Base-by-base conservation (phyloP, 257 asterid species). In the Ballota nigra region DNA sequence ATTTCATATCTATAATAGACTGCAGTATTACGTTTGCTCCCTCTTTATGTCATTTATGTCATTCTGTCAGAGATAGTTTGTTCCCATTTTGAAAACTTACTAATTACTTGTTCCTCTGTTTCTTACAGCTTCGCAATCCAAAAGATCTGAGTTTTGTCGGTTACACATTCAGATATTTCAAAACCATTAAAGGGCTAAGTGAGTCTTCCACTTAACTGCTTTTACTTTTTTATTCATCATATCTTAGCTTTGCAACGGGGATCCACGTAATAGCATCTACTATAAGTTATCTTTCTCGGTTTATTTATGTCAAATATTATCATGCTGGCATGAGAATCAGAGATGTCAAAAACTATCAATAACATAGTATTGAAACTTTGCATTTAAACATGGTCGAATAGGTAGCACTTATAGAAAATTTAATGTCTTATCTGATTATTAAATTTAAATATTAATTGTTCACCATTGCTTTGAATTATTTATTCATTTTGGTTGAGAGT, bases 111-210 rank as follows among this genome's bases (percentile, higher is more conserved):
- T 66, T 73, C 66, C 36, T 24, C 67, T 71, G 8, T 73, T 58
- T 74, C 47, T 80, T 52, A 74, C 92, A 88, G 97, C 69, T 81
- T 78, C 86, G 79, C 28, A 79, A 77, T 78, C 87, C 88, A 31
- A 81, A 84, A 53, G 94, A 90, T 75, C 78, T 88, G 82, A 83
- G 87, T 75, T 92, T 92, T 74, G 89, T 92, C 70, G 98, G 97
- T 47, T 91, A 89, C 76, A 91, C 97, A 24, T 89, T 84, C 83
- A 87, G 90, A 81, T 84, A 85, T 26, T 89, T 92, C 66, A 92
- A 89, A 77, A 92, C 92, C 59, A 78, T 92, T 60, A 86, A 88
- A 80, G 93, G 90, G 65, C 65, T 79, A 3, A 76, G 69, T 18
- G 76, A 79, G 75, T 76, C 84, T 71, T 55, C 64, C 15, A 83